Percentiles rank a stretch among this genome's conserved stretches.
Conservation (phyloP, 441 rosid genomes). For the Omphalea diandra region DNA sequence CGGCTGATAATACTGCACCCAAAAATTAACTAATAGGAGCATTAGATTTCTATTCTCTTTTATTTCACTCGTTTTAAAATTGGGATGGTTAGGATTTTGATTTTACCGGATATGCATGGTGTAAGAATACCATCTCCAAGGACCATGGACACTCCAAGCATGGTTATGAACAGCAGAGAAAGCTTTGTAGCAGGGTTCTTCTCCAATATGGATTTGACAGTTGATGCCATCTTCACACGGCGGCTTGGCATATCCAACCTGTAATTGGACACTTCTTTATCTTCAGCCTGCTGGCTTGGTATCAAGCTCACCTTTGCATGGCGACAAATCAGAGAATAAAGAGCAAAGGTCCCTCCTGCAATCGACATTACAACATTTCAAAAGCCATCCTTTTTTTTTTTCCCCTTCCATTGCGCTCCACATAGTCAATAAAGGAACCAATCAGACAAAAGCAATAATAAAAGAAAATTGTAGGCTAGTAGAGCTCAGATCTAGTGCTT, state of each 20-base stretch:
- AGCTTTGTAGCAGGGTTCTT: constrained; percentile 27
- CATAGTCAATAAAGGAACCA: too few relatives aligned
- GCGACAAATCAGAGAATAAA: constrained; percentile 28
- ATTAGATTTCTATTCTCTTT: too few relatives aligned
- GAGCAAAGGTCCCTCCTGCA: constrained; percentile 43
- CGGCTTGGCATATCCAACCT: constrained; percentile 20
- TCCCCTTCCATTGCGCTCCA: too few relatives aligned
- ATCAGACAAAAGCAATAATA: too few relatives aligned
- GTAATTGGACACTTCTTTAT: constrained; percentile 27
- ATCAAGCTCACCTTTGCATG: constrained; percentile 34
- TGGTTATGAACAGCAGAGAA: constrained; percentile 29
- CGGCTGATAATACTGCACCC: constrained; percentile 42
- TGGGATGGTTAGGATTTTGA: neutral
- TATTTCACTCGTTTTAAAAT: neutral
- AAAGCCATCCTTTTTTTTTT: too few relatives aligned
- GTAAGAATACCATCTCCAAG: constrained; percentile 55
- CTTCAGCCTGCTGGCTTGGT: constrained; percentile 36
- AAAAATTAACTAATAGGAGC: too few relatives aligned
- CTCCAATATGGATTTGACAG: constrained; percentile 26
- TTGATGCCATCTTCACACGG: constrained; percentile 23
- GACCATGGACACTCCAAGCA: constrained; percentile 50
- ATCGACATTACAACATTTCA: neutral
- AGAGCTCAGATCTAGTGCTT: too few relatives aligned
- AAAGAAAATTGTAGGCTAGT: too few relatives aligned
- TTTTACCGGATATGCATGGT: constrained; percentile 44